These are phyloP conservation scores for Dryas integrifolia DNA, from an alignment of 331 rosid genomes.

Conservation along the genomic window DNA sequence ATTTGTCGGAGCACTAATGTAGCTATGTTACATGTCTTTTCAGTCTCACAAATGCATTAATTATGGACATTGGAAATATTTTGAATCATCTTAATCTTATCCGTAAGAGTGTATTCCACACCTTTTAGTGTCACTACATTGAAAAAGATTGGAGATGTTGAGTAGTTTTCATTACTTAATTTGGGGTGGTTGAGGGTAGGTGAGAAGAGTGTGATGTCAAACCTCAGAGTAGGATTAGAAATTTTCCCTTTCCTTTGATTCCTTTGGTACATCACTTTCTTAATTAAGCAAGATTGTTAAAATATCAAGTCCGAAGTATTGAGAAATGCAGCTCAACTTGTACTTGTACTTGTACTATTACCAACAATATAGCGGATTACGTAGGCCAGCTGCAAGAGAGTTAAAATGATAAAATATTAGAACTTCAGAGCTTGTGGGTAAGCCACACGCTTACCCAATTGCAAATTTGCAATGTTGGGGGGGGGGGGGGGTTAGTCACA, in stretches of 20 bases:
- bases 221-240: background rate
- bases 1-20: slow-evolving; percentile 5
- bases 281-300: background rate
- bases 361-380: background rate
- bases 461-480: too few relatives aligned
- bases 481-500: too few relatives aligned
- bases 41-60: background rate
- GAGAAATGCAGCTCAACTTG: background rate
- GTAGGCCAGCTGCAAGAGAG: background rate
- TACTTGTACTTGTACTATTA: background rate
- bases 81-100: background rate
- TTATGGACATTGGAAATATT: slow-evolving; percentile 7
- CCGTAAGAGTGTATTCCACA: background rate
- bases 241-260: background rate
- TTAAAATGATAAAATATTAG: background rate
- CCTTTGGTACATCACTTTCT: background rate
- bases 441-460: background rate
- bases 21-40: background rate
- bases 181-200: slow-evolving; percentile 19
- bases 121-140: slow-evolving; percentile 7
- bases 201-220: slow-evolving; percentile 12
- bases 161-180: slow-evolving; percentile 19
- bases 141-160: slow-evolving; percentile 2
- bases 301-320: too few relatives aligned
- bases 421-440: background rate